A percentile compares a stretch with the other conserved stretches of the same genome.
These are phyloP conservation scores for Danielia oregonensis DNA, from an alignment of 805 yeast species.

Conservation along the genomic window DNA sequence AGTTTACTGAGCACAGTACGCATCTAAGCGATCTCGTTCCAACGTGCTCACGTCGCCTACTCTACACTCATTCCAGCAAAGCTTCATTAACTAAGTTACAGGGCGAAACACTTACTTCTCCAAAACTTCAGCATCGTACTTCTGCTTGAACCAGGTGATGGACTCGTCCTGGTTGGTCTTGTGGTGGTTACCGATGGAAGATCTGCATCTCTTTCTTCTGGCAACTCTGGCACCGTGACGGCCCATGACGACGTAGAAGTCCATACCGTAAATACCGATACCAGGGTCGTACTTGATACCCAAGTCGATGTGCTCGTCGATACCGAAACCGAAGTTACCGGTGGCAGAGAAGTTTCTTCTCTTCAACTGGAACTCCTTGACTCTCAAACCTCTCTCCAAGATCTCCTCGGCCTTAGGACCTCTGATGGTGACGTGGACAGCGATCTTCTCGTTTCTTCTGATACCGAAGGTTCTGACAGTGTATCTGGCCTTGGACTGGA, in stretches of 20 bases:
- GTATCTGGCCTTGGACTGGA: slow-evolving; percentile 99
- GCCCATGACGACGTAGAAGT: slow-evolving; percentile 98
- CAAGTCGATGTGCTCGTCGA: slow-evolving; percentile 98
- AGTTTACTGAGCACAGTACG: too few species aligned
- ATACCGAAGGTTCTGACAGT: slow-evolving; percentile 99
- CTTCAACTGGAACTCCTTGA: slow-evolving; percentile 97
- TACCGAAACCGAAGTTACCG: slow-evolving; percentile 99
- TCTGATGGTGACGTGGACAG: slow-evolving; percentile 98
- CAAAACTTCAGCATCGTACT: slow-evolving; percentile 98
- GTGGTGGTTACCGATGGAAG: slow-evolving; percentile 89
- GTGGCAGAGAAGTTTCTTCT: slow-evolving; percentile 94
- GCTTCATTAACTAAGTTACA: too few species aligned
- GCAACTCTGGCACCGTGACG: slow-evolving; percentile 99
- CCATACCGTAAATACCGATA: slow-evolving; percentile 99
- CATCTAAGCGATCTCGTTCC: too few species aligned
- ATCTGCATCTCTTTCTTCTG: slow-evolving; percentile 94
- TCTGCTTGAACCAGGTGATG: slow-evolving; percentile 98
- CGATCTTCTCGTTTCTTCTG: slow-evolving; percentile 99
- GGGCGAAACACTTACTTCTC: slow-evolving; percentile 72
- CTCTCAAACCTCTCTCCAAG: slow-evolving; percentile 99
- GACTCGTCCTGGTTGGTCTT: slow-evolving; percentile 89
- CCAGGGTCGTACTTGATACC: slow-evolving; percentile 99
- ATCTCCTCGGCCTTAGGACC: slow-evolving; percentile 99
- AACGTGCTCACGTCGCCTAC: too few species aligned
- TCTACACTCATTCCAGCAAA: too few species aligned